A percentile compares a stretch with the other conserved stretches of the same genome.
phyloP scores from a whole-genome alignment of 768 basidiomycete genomes.

The Boletus sp. region DNA sequence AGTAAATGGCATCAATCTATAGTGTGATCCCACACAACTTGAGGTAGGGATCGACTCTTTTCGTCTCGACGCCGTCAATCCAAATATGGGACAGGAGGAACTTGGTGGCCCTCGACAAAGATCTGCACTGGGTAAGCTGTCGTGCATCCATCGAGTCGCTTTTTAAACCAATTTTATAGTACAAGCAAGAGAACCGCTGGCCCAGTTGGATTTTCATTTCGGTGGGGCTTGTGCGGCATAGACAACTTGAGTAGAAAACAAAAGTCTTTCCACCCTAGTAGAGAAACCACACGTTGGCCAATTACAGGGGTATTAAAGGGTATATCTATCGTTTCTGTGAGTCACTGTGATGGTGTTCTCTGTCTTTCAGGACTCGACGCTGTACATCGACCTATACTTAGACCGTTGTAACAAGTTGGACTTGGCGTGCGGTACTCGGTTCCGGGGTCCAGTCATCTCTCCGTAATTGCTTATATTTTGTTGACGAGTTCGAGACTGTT shows the following conservation, averaged over 20 bases:
- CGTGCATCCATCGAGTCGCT: not conserved
- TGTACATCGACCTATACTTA: not conserved
- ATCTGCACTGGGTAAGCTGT: not conserved
- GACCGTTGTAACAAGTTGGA: too few species aligned
- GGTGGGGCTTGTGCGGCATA: not conserved
- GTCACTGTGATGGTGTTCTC: not conserved
- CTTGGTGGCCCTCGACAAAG: not conserved
- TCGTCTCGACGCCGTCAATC: not conserved
- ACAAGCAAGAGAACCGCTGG: not conserved
- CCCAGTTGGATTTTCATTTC: not conserved
- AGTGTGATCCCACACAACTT: not conserved
- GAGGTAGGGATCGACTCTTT: not conserved
- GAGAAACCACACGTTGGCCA: not conserved
- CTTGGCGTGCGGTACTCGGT: not conserved
- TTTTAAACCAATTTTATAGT: not conserved
- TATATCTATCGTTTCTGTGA: not conserved
- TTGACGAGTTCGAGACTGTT: not conserved
- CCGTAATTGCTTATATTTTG: not conserved
- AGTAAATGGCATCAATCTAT: not conserved
- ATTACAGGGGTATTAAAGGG: too few species aligned
- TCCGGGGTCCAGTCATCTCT: constrained; percentile 8
- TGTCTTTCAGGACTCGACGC: too few species aligned
- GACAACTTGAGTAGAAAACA: not conserved
- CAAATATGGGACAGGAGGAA: not conserved
- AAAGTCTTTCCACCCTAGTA: not conserved